Base-by-base conservation (phyloP, 495 filamentous ascomycete species). In the Penicillium turbatum region DNA sequence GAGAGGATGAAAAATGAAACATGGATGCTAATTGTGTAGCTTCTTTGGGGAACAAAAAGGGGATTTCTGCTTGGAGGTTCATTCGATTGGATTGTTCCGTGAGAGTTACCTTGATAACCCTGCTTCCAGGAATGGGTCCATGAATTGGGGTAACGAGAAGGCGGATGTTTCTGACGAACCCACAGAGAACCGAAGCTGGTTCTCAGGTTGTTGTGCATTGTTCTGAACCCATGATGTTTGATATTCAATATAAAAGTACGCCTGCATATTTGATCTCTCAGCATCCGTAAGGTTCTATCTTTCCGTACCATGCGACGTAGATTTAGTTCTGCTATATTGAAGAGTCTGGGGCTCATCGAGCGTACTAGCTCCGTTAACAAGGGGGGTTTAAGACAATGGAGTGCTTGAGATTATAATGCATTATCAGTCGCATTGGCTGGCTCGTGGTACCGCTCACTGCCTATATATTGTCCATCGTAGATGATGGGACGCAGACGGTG, bases 31-130 rank as follows among this genome's bases (percentile, higher is more conserved):
- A 68, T 27, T 21, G 10, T 9, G 16, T 58, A 89, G 86, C 62
- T 90, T 89, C 70, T 92, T 92, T 60, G 88, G 85, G 7, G 74
- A 78, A 0, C 88, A 91, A 67, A 72, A 87, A 56, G 88, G 88
- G 13, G 68, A 77, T 11, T 93, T 92, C 55, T 69, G 63, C 13
- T 65, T 93, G 13, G 68, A 74, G 6, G 57, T 92, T 16, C 61
- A 55, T 7, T 80, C 77, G 2, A 79, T 86, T 43, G 63, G 72
- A 6, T 73, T 77, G 0, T 39, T 77, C 38, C 46, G 62, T n/a
- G 55, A 66, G 15, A 30, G 36, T 15, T 66, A 64, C 39, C 17
- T 48, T 24, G 60, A 64, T 60, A 30, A 62, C 10, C 56, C 52
- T 12, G 29, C 59, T 30, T 1, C 17, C 2, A 6, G 29, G 1